These are phyloP conservation scores for Aureobasidium uvarum DNA, from an alignment of 2,329 filamentous ascomycete species.

Conservation along the genomic window DNA sequence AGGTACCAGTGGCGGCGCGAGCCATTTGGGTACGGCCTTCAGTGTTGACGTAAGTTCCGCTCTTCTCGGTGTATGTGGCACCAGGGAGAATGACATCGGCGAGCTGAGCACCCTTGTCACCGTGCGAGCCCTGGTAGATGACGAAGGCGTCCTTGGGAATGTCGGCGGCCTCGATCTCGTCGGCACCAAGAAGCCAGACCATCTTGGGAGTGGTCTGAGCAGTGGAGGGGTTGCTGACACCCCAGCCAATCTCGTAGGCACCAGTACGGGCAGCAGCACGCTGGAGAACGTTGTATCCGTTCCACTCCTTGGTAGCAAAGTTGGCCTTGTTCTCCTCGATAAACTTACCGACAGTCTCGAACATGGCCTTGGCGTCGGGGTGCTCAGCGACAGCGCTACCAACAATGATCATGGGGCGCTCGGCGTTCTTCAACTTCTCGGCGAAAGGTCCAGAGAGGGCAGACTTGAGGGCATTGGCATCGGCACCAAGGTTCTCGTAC, in stretches of 20 bases:
- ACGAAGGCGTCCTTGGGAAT: constrained; percentile 96
- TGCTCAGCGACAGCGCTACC: constrained; percentile 92
- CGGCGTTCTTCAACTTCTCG: constrained; percentile 82
- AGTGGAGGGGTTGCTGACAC: constrained; percentile 75
- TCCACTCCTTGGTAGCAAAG: constrained; percentile 89
- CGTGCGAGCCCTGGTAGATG: constrained; percentile 97
- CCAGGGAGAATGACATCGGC: constrained; percentile 93
- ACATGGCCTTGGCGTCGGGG: constrained; percentile 85
- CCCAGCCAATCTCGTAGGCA: constrained; percentile 95
- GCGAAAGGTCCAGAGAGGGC: constrained; percentile 84
- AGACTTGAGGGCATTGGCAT: constrained; percentile 76
- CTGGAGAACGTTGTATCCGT: constrained; percentile 96
- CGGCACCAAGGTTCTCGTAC: constrained; percentile 82
- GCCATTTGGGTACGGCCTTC: constrained; percentile 95
- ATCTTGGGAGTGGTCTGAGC: constrained; percentile 89
- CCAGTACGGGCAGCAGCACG: constrained; percentile 87
- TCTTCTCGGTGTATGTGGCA: constrained; percentile 95
- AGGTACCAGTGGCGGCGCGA: constrained; percentile 81
- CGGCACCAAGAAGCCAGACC: constrained; percentile 92
- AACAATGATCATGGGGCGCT: constrained; percentile 95
- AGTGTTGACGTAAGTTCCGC: constrained; percentile 94
- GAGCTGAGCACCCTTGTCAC: constrained; percentile 87
- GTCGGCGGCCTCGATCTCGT: constrained; percentile 80
- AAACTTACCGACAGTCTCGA: constrained; percentile 84
- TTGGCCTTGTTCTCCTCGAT: constrained; percentile 89